A percentile compares a stretch with the other conserved stretches of the same genome.
phyloP scores from a whole-genome alignment of 2,329 filamentous ascomycete genomes.

The Nemania diffusa region DNA sequence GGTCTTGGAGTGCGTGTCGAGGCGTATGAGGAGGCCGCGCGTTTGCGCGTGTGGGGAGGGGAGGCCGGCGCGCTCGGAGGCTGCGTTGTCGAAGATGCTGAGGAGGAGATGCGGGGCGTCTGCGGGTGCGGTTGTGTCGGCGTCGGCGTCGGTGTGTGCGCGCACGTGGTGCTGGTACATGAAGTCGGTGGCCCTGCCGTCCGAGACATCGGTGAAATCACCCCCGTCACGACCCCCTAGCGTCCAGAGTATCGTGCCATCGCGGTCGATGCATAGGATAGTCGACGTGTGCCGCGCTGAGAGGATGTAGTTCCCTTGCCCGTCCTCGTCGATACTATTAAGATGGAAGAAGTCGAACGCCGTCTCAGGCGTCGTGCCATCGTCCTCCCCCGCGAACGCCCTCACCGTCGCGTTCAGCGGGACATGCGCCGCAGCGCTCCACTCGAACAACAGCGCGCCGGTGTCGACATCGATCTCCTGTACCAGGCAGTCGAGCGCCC shows the following conservation, averaged over 20 bases:
- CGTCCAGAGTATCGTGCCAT: constrained; percentile 50
- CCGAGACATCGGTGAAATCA: constrained; percentile 51
- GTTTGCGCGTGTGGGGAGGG: constrained; percentile 44
- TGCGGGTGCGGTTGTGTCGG: not conserved
- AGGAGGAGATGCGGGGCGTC: too few relatives aligned
- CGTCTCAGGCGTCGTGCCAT: constrained; percentile 33
- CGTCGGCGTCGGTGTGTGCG: constrained; percentile 41
- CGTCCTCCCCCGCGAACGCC: constrained; percentile 35
- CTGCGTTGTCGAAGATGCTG: constrained; percentile 54
- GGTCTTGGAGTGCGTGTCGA: constrained; percentile 56
- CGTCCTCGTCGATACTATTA: constrained; percentile 51
- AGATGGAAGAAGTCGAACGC: constrained; percentile 54
- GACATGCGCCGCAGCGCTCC: constrained; percentile 36
- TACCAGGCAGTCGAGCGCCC: constrained; percentile 36
- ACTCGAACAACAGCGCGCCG: constrained; percentile 40
- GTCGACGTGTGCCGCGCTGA: constrained; percentile 50
- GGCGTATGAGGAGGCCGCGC: constrained; percentile 56
- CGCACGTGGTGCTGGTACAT: constrained; percentile 55
- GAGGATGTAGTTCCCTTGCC: constrained; percentile 52
- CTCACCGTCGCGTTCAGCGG: constrained; percentile 31
- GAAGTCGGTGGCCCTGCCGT: constrained; percentile 51
- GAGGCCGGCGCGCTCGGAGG: constrained; percentile 38
- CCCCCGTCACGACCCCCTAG: constrained; percentile 52
- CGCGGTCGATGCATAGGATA: constrained; percentile 47
- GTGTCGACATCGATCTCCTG: constrained; percentile 42